A percentile compares a stretch with the other conserved stretches of the same genome.
Conservation (phyloP, 495 filamentous ascomycete genomes). For the Tuber melanosporum region DNA sequence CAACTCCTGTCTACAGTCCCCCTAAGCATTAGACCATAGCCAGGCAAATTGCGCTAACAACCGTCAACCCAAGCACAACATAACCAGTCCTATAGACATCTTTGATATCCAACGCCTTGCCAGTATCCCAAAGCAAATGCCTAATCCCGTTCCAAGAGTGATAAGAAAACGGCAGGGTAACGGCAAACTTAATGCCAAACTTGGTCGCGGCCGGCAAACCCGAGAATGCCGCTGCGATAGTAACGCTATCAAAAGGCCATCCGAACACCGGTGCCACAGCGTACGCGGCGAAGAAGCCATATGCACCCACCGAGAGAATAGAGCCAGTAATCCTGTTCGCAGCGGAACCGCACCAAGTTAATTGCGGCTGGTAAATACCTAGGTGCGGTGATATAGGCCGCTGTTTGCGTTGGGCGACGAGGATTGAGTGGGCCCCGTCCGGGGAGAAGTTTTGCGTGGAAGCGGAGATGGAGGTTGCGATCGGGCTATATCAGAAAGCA, state of each 20-base stretch:
- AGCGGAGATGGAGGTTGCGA: background rate
- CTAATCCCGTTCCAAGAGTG: slow-evolving; percentile 78
- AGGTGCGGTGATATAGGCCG: slow-evolving; percentile 81
- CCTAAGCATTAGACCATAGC: slow-evolving; percentile 1
- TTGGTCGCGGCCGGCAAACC: slow-evolving; percentile 61
- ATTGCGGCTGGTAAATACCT: slow-evolving; percentile 74
- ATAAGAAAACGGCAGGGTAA: slow-evolving; percentile 78
- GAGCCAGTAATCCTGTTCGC: slow-evolving; percentile 77
- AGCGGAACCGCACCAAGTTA: slow-evolving; percentile 70
- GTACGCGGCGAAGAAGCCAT: slow-evolving; percentile 75
- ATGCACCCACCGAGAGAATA: slow-evolving; percentile 63
- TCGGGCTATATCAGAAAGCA: background rate
- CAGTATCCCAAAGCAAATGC: slow-evolving; percentile 79
- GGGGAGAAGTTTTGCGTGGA: slow-evolving; percentile 27
- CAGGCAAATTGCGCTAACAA: slow-evolving; percentile 51
- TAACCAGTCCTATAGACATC: slow-evolving; percentile 68
- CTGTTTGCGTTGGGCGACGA: slow-evolving; percentile 69
- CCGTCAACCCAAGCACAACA: slow-evolving; percentile 62
- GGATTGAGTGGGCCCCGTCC: slow-evolving; percentile 58
- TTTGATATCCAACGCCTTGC: slow-evolving; percentile 58
- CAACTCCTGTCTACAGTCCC: background rate
- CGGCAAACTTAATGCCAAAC: slow-evolving; percentile 58
- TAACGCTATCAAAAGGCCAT: slow-evolving; percentile 73
- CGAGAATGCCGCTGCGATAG: slow-evolving; percentile 67
- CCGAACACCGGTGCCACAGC: slow-evolving; percentile 70